Evolutionary conservation across 176 grass and related monocot genomes (phyloP).

Genomic region (Olyra latifolia): DNA sequence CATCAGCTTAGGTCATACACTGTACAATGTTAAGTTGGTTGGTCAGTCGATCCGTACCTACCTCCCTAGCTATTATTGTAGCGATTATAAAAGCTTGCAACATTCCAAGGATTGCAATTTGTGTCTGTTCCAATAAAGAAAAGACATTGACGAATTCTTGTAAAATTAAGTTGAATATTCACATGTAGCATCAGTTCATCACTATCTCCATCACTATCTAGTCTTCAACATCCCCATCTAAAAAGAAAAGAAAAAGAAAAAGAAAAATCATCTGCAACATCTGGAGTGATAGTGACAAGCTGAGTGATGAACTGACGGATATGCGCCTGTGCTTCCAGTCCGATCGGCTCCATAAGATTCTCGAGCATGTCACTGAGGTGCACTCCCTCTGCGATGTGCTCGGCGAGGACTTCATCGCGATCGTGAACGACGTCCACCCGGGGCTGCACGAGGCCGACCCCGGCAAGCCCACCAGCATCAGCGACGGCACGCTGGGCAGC

Average conservation of each 20-base stretch:
- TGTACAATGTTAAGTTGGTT: conserved; percentile 2
- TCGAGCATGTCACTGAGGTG: conserved; percentile 61
- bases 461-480: conserved; percentile 65
- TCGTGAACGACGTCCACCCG: conserved; percentile 62
- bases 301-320: not conserved
- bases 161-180: not conserved
- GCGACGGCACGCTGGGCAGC: conserved; percentile 52
- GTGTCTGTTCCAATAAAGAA: not conserved
- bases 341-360: conserved; percentile 41
- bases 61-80: conserved; percentile 18
- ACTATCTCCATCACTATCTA: not conserved
- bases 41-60: conserved; percentile 20
- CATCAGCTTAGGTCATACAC: not conserved
- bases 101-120: not conserved
- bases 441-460: conserved; percentile 54
- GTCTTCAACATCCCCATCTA: not conserved
- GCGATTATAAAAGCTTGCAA: not conserved
- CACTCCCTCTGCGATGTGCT: conserved; percentile 63
- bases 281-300: not conserved
- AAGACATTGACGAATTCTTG: not conserved
- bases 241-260: not conserved
- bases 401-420: conserved; percentile 55
- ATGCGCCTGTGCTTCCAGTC: conserved; percentile 21
- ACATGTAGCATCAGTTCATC: not conserved
- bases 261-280: not conserved